A percentile compares a stretch with the other conserved stretches of the same genome.
Evolutionary conservation across 2,329 filamentous ascomycete species (phyloP).

Genomic region (Scolecobasidium constrictum): DNA sequence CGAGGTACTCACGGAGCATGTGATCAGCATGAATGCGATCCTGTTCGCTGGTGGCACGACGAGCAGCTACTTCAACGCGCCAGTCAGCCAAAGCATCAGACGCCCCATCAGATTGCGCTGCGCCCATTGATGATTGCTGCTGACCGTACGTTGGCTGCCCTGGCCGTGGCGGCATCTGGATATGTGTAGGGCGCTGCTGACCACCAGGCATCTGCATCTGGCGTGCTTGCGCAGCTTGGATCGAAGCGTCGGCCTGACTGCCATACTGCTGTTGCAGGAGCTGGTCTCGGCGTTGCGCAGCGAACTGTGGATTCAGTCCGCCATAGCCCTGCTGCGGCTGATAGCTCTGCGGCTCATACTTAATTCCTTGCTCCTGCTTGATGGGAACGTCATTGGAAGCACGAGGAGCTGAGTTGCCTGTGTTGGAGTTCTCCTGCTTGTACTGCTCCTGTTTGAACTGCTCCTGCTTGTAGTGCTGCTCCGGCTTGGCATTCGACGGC

Average conservation of each 20-base stretch:
- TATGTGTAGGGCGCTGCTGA: conserved; percentile 31
- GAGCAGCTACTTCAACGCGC: conserved; percentile 48
- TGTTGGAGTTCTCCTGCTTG: conserved; percentile 14
- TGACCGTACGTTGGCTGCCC: conserved; percentile 25
- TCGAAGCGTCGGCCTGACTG: conserved; percentile 52
- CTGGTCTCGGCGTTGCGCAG: conserved; percentile 43
- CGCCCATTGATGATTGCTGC: conserved; percentile 28
- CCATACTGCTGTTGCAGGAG: conserved; percentile 50
- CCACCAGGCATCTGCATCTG: conserved; percentile 21
- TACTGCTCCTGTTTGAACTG: not conserved
- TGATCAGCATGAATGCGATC: conserved; percentile 50
- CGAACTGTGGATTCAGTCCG: conserved; percentile 31
- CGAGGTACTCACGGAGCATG: conserved; percentile 58
- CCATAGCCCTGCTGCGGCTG: conserved; percentile 15
- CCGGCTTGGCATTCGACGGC: conserved; percentile 19
- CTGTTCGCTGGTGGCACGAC: conserved; percentile 41
- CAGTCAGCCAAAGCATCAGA: conserved; percentile 43
- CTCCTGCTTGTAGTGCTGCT: conserved; percentile 9
- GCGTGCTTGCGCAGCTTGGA: conserved; percentile 24
- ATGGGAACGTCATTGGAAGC: conserved; percentile 17
- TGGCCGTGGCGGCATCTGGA: conserved; percentile 18
- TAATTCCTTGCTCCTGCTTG: conserved; percentile 25
- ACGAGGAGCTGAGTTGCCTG: conserved; percentile 5
- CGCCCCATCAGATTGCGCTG: conserved; percentile 65
- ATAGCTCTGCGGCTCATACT: conserved; percentile 19